These are phyloP conservation scores for Coniochaeta sp. DNA, from an alignment of 2,329 filamentous ascomycete species.

Conservation along the genomic window DNA sequence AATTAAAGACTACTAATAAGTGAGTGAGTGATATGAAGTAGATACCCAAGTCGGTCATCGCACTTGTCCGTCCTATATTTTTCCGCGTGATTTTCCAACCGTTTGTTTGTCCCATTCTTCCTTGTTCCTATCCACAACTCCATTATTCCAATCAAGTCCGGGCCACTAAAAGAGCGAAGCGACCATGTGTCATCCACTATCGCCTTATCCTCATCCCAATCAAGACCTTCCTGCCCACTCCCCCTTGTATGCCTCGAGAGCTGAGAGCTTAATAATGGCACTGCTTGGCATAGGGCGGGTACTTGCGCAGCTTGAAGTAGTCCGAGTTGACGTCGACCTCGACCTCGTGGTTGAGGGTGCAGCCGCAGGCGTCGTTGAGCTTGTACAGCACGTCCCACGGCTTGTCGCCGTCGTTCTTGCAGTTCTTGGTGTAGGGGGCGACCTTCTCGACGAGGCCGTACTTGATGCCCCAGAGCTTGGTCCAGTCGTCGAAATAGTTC, in stretches of 20 bases:
- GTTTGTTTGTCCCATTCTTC: no score
- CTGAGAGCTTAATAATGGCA: no score
- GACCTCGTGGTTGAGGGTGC: slow-evolving; percentile 8
- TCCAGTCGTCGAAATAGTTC: slow-evolving; percentile 1
- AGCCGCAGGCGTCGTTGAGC: slow-evolving; percentile 9
- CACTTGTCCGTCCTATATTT: background rate
- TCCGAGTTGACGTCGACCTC: slow-evolving; percentile 1
- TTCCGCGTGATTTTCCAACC: background rate
- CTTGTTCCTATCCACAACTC: no score
- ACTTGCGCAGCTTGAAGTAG: slow-evolving; percentile 3
- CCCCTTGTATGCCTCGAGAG: no score
- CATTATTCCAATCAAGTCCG: no score
- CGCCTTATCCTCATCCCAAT: no score
- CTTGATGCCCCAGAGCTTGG: slow-evolving; percentile 7
- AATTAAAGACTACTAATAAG: background rate
- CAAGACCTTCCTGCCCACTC: no score
- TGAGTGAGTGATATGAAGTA: background rate
- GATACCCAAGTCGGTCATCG: background rate
- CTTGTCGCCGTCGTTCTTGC: slow-evolving; percentile 5
- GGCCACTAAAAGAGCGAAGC: no score
- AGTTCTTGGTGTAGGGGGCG: slow-evolving; percentile 5
- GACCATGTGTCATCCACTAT: no score
- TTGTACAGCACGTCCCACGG: slow-evolving; percentile 3
- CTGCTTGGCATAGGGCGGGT: background rate
- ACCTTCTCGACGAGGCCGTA: background rate